Base-by-base conservation (phyloP, 805 yeast genomes). In the Saccharomycopsis vini region DNA sequence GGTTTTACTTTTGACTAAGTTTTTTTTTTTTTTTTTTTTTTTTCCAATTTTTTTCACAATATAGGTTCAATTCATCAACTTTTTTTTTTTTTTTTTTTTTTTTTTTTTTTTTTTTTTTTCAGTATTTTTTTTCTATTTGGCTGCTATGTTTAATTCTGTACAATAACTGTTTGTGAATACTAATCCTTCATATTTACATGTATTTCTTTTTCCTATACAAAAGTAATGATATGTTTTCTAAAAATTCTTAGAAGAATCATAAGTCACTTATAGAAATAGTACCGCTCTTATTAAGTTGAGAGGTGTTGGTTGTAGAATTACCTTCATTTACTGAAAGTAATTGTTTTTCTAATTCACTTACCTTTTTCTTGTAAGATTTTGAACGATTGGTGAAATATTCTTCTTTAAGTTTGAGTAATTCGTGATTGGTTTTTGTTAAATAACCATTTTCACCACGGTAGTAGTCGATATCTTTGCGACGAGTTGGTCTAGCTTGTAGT, bases 361-460 rank as follows among this genome's bases (percentile, higher is more conserved):
- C 42, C 16, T 28, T 45, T 13, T 31, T 36, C 28, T 45, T 45
- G 7, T 33, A 28, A 13, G 34, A 12, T 20, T 34, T 26, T 18
- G 36, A 15, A 35, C 16, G 29, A 29, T 33, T 22, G 5, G 12
- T 7, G 12, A 22, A 21, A 35, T 30, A 29, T 13, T 20, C 20
- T 29, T 45, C 23, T 26, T 35, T 41, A 5, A 47, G 23, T 35
- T 44, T 29, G 15, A 48, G 29, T 20, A 48, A 39, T 20, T 34
- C 37, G 22, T 45, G 43, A 28, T 45, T 43, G 21, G 58, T 75
- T 54, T 63, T 71, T 41, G 56, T 60, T 56, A 88, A 63, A 58
- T 86, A 90, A 5, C 98, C 98, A 56, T 77, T 77, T 30, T 69
- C 77, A 58, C 77, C 72, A 39, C 87, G 75, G 65, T 92, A 90